Percentiles rank a stretch among this genome's conserved stretches.
phyloP scores from a whole-genome alignment of 306 rosid genomes.

The Dalbergia oliveri region DNA sequence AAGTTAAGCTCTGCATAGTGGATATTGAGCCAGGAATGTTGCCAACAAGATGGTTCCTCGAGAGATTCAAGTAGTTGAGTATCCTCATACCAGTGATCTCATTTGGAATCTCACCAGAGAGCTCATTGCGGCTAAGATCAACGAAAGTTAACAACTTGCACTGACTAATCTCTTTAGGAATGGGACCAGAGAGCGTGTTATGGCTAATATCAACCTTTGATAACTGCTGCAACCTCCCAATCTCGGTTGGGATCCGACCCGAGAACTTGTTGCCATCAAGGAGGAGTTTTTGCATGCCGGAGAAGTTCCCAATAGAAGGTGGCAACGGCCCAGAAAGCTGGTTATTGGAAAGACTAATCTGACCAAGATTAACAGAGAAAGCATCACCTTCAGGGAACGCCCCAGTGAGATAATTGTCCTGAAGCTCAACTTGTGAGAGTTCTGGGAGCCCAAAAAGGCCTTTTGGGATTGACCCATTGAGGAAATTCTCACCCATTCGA shows the following conservation, averaged over 20 bases:
- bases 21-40: conserved; percentile 79
- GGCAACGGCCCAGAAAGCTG: conserved; percentile 77
- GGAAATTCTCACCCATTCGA: conserved; percentile 89
- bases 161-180: conserved; percentile 73
- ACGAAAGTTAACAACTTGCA: conserved; percentile 88
- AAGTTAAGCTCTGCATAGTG: conserved; percentile 91
- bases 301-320: conserved; percentile 81
- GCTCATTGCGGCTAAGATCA: conserved; percentile 87
- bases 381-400: conserved; percentile 64
- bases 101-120: conserved; percentile 80
- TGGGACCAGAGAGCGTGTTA: conserved; percentile 75
- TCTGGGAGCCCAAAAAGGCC: conserved; percentile 80
- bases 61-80: conserved; percentile 84
- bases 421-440: conserved; percentile 89
- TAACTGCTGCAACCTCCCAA: conserved; percentile 85
- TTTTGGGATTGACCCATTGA: conserved; percentile 88
- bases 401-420: conserved; percentile 74
- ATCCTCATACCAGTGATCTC: conserved; percentile 87
- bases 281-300: conserved; percentile 91
- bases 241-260: conserved; percentile 80
- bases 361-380: conserved; percentile 73
- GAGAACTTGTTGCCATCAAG: conserved; percentile 88
- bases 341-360: conserved; percentile 86
- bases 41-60: conserved; percentile 85
- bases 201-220: conserved; percentile 89